Evolutionary conservation across 306 rosid genomes (phyloP).

Genomic region (Vigna unguiculata): DNA sequence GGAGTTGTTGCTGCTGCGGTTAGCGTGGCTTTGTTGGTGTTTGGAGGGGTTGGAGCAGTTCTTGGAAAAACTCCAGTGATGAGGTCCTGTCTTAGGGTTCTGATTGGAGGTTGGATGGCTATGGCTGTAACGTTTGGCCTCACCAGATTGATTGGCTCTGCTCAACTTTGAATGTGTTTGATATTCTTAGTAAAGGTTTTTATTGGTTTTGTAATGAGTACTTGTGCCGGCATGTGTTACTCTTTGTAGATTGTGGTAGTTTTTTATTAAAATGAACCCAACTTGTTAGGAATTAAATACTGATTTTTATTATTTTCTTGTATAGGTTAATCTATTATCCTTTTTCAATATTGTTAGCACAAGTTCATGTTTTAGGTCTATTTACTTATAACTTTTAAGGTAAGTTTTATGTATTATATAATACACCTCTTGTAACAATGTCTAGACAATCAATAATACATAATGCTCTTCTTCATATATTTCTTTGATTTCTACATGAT

Average conservation of each 20-base stretch:
- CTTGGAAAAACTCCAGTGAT: constrained; percentile 61
- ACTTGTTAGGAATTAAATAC: neutral
- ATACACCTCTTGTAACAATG: too few relatives aligned
- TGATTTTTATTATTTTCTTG: too few relatives aligned
- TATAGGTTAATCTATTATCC: too few relatives aligned
- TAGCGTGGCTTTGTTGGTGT: constrained; percentile 60
- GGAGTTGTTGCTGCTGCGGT: constrained; percentile 53
- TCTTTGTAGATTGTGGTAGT: neutral
- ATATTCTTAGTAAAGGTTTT: neutral
- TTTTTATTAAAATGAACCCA: neutral
- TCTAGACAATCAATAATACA: too few relatives aligned
- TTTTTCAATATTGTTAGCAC: too few relatives aligned
- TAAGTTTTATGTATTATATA: too few relatives aligned
- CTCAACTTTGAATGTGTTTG: constrained; percentile 38
- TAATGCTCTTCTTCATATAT: too few relatives aligned
- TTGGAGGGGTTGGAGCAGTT: constrained; percentile 65
- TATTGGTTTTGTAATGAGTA: neutral
- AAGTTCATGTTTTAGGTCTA: too few relatives aligned
- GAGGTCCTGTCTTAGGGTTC: constrained; percentile 62
- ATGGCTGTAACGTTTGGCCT: constrained; percentile 79
- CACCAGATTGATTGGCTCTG: constrained; percentile 60
- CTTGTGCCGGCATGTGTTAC: neutral
- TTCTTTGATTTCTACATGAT: too few relatives aligned
- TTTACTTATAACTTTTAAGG: too few relatives aligned
- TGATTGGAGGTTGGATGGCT: constrained; percentile 81